These are phyloP conservation scores for Canariomyces notabilis DNA, from an alignment of 2,329 filamentous ascomycete genomes.

Conservation along the genomic window DNA sequence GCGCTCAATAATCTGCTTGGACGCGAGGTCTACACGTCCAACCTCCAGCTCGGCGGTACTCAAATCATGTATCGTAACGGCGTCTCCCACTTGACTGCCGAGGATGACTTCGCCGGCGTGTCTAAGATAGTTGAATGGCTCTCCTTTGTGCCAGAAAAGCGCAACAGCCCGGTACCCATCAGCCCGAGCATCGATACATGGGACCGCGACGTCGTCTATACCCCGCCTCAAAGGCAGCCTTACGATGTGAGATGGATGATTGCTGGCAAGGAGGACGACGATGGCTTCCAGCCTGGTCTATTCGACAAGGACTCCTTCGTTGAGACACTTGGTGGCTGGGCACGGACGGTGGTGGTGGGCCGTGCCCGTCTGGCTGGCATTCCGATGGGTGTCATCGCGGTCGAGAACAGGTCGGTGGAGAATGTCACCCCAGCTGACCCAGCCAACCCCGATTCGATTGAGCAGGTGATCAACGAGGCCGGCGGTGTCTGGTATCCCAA, in stretches of 20 bases:
- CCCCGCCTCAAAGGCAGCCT: conserved; percentile 72
- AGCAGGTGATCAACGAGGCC: conserved; percentile 89
- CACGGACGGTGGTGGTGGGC: conserved; percentile 91
- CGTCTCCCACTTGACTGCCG: conserved; percentile 97
- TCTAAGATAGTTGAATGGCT: conserved; percentile 98
- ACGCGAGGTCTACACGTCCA: conserved; percentile 97
- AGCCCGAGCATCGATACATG: conserved; percentile 78
- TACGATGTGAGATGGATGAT: conserved; percentile 97
- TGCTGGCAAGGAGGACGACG: conserved; percentile 74
- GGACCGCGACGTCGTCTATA: conserved; percentile 89
- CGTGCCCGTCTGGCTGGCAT: conserved; percentile 95
- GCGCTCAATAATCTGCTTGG: conserved; percentile 98
- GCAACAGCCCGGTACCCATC: conserved; percentile 88
- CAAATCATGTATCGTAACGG: conserved; percentile 99
- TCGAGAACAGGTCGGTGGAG: conserved; percentile 93
- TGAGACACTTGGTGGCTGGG: conserved; percentile 94
- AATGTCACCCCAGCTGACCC: conserved; percentile 95
- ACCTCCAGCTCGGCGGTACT: conserved; percentile 98
- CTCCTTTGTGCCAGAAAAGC: conserved; percentile 94
- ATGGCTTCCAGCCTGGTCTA: conserved; percentile 82
- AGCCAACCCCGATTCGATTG: conserved; percentile 96
- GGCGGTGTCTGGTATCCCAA: conserved; percentile 99
- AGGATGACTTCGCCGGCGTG: conserved; percentile 95
- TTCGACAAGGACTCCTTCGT: conserved; percentile 98
- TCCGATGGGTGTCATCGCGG: conserved; percentile 95